A percentile compares a stretch with the other conserved stretches of the same genome.
Conservation (phyloP, 805 yeast genomes). For the Torulaspora franciscae region DNA sequence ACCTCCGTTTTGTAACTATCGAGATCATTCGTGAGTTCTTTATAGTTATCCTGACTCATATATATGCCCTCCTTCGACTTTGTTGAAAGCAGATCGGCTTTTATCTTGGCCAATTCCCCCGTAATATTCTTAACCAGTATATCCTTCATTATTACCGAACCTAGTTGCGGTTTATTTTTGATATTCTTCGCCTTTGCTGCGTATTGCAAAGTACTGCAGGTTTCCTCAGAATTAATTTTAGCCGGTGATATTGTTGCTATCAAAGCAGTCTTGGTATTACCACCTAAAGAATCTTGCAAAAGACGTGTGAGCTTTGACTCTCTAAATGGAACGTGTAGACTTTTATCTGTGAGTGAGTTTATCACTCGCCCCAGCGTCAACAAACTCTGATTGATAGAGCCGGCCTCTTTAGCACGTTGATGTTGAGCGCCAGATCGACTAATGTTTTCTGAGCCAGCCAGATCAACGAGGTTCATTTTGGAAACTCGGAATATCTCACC, state of each 20-base stretch:
- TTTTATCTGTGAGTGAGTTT: slow-evolving; percentile 59
- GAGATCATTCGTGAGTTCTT: slow-evolving; percentile 44
- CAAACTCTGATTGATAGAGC: slow-evolving; percentile 83
- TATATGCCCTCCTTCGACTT: slow-evolving; percentile 61
- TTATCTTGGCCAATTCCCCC: slow-evolving; percentile 45
- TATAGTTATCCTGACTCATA: slow-evolving; percentile 56
- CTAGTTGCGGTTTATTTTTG: slow-evolving; percentile 64
- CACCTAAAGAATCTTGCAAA: slow-evolving; percentile 80
- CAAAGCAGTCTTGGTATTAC: slow-evolving; percentile 78
- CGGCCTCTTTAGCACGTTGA: slow-evolving; percentile 88
- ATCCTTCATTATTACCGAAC: slow-evolving; percentile 53
- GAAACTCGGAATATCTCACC: slow-evolving; percentile 50
- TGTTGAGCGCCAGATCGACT: slow-evolving; percentile 81
- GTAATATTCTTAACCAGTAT: slow-evolving; percentile 44
- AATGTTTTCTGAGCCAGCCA: slow-evolving; percentile 94
- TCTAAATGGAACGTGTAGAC: slow-evolving; percentile 75
- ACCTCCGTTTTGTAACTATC: slow-evolving; percentile 49
- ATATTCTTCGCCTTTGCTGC: slow-evolving; percentile 84
- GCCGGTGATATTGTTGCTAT: slow-evolving; percentile 89
- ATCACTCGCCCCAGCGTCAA: slow-evolving; percentile 87
- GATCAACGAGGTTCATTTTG: slow-evolving; percentile 82
- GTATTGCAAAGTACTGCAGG: slow-evolving; percentile 78
- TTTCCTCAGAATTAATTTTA: slow-evolving; percentile 68
- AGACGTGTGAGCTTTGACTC: slow-evolving; percentile 74
- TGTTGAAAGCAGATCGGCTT: slow-evolving; percentile 57